phyloP scores from a whole-genome alignment of 768 basidiomycete genomes.

The Boletus sp. region DNA sequence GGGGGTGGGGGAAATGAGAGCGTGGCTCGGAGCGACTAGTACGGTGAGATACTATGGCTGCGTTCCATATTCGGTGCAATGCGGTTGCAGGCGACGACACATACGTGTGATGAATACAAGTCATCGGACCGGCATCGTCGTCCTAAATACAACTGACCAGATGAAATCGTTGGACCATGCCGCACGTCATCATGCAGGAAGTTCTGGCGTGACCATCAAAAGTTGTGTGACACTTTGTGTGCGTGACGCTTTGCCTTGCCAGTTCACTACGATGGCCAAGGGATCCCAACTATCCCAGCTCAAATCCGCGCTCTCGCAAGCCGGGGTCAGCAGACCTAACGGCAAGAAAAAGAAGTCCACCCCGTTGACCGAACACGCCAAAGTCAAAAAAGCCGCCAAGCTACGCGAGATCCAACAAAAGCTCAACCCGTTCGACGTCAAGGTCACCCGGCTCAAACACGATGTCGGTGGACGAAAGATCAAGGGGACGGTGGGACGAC shows the following conservation, averaged over 20 bases:
- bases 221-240: background rate
- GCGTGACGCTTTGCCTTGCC: background rate
- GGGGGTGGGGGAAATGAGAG: background rate
- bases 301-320: slow-evolving; percentile 76
- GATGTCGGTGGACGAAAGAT: slow-evolving; percentile 88
- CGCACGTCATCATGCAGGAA: no score
- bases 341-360: slow-evolving; percentile 68
- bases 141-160: background rate
- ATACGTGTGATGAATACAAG: background rate
- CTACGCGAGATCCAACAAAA: slow-evolving; percentile 81
- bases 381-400: slow-evolving; percentile 75
- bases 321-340: slow-evolving; percentile 67
- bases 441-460: slow-evolving; percentile 89
- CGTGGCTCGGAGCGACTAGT: background rate
- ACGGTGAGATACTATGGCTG: background rate
- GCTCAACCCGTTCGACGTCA: slow-evolving; percentile 92
- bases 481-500: slow-evolving; percentile 79
- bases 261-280: slow-evolving; percentile 41
- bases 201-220: no score
- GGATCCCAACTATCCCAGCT: slow-evolving; percentile 91
- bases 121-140: background rate
- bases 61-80: background rate
- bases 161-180: no score
- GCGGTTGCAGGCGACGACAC: background rate
- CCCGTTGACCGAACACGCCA: slow-evolving; percentile 66